Evolutionary conservation across 176 grass and related monocot species (phyloP), one percentile per base, ranked within the genome.

Genomic region (Themeda triandra): DNA sequence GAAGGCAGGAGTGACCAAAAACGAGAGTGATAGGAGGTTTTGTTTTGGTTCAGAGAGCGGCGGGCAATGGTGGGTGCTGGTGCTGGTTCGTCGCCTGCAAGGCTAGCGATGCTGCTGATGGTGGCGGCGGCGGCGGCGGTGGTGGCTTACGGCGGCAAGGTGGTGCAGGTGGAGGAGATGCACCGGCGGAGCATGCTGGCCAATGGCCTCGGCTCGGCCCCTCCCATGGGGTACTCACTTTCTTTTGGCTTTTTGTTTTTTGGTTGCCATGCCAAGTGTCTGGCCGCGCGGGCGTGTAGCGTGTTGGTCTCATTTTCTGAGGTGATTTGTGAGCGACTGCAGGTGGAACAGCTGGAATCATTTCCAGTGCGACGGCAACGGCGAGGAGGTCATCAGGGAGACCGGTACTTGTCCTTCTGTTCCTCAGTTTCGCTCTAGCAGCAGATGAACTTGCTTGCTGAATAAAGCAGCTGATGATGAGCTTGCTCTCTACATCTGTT

Each of bases 281-380:
- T 53, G 64, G 60, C 63, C 2, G 42, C 13, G 1, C 27, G 23
- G 4, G 70, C n/a, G 71, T 4, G 44, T 46, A 2, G 14, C 4
- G 5, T 28, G 32, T 36, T 13, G 7, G 7, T 31, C 10, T 35
- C 0, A 0, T 4, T 6, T 14, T 6, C 10, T 45, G 6, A 2
- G 17, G 1, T 18, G 53, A 10, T 54, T 54, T 54, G 1, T 10
- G 3, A 4, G 1, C 54, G 54, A 11, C 3, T 18, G 24, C 89
- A 96, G 93, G 48, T 99, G 93, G 93, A 99, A 94, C 81, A 96
- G 93, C 79, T 99, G 96, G 96, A 99, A 96, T 59, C 93, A 94
- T 67, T 99, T 99, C 81, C 66, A 15, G 46, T 96, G 91, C 60
- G 58, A 80, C 51, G 69, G 88, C 49, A 91, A 94, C 80, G 87